Conservation (phyloP, 2,329 filamentous ascomycete species). For the Paraphaeosphaeria sporulosa region DNA sequence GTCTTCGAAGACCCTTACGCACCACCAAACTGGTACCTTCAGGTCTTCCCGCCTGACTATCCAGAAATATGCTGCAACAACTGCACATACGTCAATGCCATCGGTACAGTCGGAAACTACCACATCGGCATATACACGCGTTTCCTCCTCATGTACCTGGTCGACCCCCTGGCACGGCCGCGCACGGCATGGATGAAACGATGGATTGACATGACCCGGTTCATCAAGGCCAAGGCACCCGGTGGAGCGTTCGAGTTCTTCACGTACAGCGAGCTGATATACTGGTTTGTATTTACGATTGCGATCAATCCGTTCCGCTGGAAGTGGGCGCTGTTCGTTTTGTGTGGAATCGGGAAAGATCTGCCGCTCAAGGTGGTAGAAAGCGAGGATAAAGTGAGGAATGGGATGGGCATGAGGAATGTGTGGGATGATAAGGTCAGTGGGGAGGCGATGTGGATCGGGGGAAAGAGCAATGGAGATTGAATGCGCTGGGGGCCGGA, state of each 20-base stretch:
- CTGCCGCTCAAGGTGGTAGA: conserved; percentile 72
- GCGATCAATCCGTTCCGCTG: conserved; percentile 84
- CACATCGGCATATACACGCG: conserved; percentile 91
- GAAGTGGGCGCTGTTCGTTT: conserved; percentile 88
- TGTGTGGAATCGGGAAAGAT: conserved; percentile 74
- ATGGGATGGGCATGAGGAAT: conserved; percentile 57
- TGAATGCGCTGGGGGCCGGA: neutral
- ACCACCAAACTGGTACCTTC: conserved; percentile 88
- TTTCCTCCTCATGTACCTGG: conserved; percentile 84
- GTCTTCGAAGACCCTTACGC: conserved; percentile 76
- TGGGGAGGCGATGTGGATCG: conserved; percentile 18
- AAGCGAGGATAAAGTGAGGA: conserved; percentile 68
- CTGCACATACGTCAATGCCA: conserved; percentile 81
- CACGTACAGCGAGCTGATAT: conserved; percentile 83
- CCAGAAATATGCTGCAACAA: conserved; percentile 81
- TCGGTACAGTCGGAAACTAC: conserved; percentile 84
- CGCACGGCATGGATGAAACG: conserved; percentile 77
- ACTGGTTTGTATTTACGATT: conserved; percentile 85
- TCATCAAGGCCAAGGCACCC: conserved; percentile 73
- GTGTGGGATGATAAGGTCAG: conserved; percentile 4
- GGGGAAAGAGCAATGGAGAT: conserved; percentile 6
- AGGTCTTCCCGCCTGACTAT: conserved; percentile 80
- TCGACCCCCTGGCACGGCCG: conserved; percentile 78
- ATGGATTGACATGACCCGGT: conserved; percentile 85
- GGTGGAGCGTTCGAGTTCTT: conserved; percentile 84